A percentile compares a stretch with the other conserved stretches of the same genome.
Conservation (phyloP, 148 eudicot species). For the Rhododendron vialii region DNA sequence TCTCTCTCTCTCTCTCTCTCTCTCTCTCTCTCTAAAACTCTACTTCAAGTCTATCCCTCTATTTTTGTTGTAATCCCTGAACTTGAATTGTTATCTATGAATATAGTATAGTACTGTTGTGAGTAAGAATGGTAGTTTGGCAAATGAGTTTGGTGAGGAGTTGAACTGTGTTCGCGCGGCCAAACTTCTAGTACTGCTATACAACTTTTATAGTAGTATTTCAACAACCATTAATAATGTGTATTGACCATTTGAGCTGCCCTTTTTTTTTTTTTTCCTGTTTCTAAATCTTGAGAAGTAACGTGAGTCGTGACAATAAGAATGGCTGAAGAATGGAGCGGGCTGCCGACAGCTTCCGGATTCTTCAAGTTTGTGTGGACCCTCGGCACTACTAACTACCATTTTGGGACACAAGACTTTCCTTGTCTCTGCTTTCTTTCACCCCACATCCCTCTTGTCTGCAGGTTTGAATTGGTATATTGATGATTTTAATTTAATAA, state of each 20-base stretch:
- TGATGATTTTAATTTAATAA: not conserved
- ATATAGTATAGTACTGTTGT: not conserved
- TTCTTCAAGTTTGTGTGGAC: not conserved
- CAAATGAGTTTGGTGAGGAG: not conserved
- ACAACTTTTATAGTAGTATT: not conserved
- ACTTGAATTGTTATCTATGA: not conserved
- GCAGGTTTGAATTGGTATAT: not conserved
- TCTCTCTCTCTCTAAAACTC: slow-evolving; percentile 1
- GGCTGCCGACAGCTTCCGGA: not conserved
- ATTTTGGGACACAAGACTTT: not conserved
- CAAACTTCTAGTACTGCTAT: not conserved
- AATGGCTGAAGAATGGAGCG: not conserved
- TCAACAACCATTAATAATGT: not conserved
- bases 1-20: slow-evolving; percentile 5
- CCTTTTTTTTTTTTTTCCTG: not conserved
- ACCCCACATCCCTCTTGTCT: not conserved
- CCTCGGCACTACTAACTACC: not conserved
- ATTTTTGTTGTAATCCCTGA: not conserved
- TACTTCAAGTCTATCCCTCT: not conserved
- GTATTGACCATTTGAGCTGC: not conserved
- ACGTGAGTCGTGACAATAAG: not conserved
- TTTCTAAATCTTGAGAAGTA: not conserved
- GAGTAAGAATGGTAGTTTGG: not conserved
- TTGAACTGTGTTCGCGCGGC: not conserved
- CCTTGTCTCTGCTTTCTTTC: not conserved